A percentile compares a stretch with the other conserved stretches of the same genome.
Evolutionary conservation across 306 rosid species (phyloP).

Genomic region (Elaeagnus macrophylla): DNA sequence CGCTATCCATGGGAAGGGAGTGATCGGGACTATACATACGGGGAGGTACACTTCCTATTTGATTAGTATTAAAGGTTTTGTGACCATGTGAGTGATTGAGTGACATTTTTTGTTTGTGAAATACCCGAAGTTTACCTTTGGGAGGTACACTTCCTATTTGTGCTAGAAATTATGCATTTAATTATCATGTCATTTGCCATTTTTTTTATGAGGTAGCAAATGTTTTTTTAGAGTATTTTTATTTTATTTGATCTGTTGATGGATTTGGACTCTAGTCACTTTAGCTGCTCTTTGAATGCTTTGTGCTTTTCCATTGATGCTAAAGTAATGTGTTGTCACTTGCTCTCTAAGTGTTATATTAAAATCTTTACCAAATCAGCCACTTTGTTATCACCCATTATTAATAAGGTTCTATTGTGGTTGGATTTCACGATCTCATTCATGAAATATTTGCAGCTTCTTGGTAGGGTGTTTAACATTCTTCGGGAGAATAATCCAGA

Average conservation of each 20-base stretch:
- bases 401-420: neutral
- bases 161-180: neutral
- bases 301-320: neutral
- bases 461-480: slow-evolving; percentile 81
- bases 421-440: neutral
- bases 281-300: neutral
- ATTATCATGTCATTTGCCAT: neutral
- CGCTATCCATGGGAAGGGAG: slow-evolving; percentile 92
- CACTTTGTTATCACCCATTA: too few species aligned
- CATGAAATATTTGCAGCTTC: slow-evolving; percentile 42
- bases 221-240: neutral
- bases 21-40: slow-evolving; percentile 76
- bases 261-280: neutral
- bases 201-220: neutral
- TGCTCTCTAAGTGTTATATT: too few species aligned
- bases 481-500: slow-evolving; percentile 87
- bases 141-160: too few species aligned
- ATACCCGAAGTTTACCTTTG: neutral
- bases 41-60: slow-evolving; percentile 47
- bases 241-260: neutral
- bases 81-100: too few species aligned
- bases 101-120: neutral
- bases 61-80: neutral
- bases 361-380: too few species aligned
- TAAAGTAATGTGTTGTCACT: too few species aligned